Base-by-base conservation (phyloP, 495 filamentous ascomycete species). In the Talaromyces proteolyticus region DNA sequence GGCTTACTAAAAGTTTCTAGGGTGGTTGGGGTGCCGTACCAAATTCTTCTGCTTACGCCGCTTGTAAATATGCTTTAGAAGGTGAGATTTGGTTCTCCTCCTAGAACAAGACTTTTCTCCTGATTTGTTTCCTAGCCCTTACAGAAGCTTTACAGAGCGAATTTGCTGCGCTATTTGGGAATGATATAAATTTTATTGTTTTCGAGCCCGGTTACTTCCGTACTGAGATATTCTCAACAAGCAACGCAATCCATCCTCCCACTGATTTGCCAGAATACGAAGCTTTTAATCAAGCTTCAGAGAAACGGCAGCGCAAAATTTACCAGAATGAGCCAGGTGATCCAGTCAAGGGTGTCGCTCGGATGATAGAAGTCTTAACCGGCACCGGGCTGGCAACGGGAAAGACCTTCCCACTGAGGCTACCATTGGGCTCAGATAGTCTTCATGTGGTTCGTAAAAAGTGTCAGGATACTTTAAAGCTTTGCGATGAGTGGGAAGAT, bases 311-410 rank as follows among this genome's bases (percentile, higher is more conserved):
- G 17, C 12, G 18, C 8, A 6, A 37, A 7, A 18, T 47, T 36
- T 23, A 47, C 6, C 25, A 54, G 3, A 51, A 51, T 5, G 70
- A 78, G 59, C 61, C 55, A 0, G 73, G 75, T 11, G 69, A 78
- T 50, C 68, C 73, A 16, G 55, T 45, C 1, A 77, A 74, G 61
- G 69, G 64, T 25, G 73, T 67, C 0, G 53, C 49, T 40, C 60
- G 68, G 24, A 71, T 77, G 26, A 67, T 77, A 10, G 74, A 77
- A 36, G 68, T 70, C 38, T 41, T 77, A 43, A 69, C 65, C 2
- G 56, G 57, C 23, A 57, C 57, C n/a, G 70, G 75, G 0, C 36
- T 47, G 18, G 34, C 45, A 3, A 46, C 43, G 17, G 65, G 54
- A 18, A 67, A 60, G 50, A 47, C 54, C 20, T 38, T 61, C 22